Evolutionary conservation across 192 early-diverging fungal genomes (phyloP).

Genomic region (Backusella luteola): DNA sequence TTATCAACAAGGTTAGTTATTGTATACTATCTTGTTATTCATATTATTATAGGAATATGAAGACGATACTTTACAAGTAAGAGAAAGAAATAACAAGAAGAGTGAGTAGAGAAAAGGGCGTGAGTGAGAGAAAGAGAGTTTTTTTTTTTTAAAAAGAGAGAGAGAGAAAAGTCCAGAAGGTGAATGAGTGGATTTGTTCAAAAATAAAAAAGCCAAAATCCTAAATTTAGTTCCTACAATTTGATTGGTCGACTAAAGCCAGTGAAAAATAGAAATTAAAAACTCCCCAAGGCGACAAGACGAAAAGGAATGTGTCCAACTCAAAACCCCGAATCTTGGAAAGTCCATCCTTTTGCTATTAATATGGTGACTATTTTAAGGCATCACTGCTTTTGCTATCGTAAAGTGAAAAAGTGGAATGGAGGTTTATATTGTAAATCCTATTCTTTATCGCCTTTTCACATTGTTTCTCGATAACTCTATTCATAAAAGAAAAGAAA

Average conservation of each 20-base stretch:
- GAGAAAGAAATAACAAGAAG: not conserved
- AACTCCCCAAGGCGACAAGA: not conserved
- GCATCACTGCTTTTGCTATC: too few relatives aligned
- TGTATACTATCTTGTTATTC: not conserved
- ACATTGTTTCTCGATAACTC: not conserved
- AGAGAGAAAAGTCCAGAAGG: slow-evolving; percentile 2
- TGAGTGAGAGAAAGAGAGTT: not conserved
- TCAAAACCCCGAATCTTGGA: not conserved
- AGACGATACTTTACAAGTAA: not conserved
- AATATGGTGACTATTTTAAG: too few relatives aligned
- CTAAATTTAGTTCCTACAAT: not conserved
- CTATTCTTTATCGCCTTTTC: too few relatives aligned
- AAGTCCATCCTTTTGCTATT: not conserved
- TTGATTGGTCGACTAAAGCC: not conserved
- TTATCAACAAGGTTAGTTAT: not conserved
- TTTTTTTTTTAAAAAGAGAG: not conserved
- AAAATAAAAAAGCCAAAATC: slow-evolving; percentile 5
- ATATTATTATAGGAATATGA: not conserved
- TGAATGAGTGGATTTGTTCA: not conserved
- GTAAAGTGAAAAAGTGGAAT: too few relatives aligned
- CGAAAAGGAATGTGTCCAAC: not conserved
- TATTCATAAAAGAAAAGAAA: not conserved
- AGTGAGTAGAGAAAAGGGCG: not conserved
- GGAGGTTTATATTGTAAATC: too few relatives aligned
- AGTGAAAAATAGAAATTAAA: not conserved